Evolutionary conservation across 805 yeast species (phyloP), one percentile per base, ranked within the genome.

Genomic region (Candida coquimbonensis): DNA sequence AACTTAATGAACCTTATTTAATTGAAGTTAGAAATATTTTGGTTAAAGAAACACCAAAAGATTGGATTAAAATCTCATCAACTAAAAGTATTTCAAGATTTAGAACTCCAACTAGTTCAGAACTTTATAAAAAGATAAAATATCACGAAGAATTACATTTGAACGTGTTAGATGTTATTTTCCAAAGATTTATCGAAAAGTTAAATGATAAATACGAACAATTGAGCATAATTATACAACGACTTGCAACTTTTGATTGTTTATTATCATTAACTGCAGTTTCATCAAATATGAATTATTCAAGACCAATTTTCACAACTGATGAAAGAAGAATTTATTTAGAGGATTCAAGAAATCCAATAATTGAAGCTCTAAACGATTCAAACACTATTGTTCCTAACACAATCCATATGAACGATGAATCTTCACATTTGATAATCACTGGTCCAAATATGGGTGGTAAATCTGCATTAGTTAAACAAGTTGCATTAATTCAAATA

Each of bases 381-480:
- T 38, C 26, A 2, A 53, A 54, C 36, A n/a, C 40, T 12, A 36
- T 44, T 12, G 90, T 93, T 54, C 89, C 95, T 42, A 81, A 96
- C 11, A 89, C 90, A 59, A 96, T 91, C 59, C 81, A 85, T 9
- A 64, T 70, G 35, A 74, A 78, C 44, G 75, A 70, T 11, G 57
- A 61, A 3, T 68, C 78, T 5, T 86, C 85, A 41, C 90, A 93
- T 57, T 70, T 80, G 11, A 83, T 93, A 16, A 88, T 93, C 33
- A 90, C 97, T 0, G 97, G 97, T 9, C 97, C 97, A 26, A 90
- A 90, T 62, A 90, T 90, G 97, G 97, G 97, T 50, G 97, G 97
- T 59, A 90, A 90, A 63, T 88, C 96, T 0, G 89, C 97, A 0
- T 89, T 86, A 61, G 88, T 90, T 42, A 75, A 96, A 52, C 96